Evolutionary conservation across 2,329 filamentous ascomycete genomes (phyloP), one percentile per base, ranked within the genome.

Genomic region (Stenocarpella maydis): DNA sequence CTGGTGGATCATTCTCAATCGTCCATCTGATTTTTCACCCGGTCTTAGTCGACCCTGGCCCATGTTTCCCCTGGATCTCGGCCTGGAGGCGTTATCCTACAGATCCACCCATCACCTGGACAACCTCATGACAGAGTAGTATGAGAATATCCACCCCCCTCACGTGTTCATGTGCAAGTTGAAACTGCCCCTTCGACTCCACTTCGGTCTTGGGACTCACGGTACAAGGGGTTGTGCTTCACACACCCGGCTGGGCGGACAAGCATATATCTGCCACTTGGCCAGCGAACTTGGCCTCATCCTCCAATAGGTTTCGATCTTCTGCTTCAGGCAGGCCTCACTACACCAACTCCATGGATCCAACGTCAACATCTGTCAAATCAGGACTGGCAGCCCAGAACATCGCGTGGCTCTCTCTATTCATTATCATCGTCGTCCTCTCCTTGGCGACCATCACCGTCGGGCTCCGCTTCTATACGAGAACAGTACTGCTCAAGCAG

Each of bases 381-480:
- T 31, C 39, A 9, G 50, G 41, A n/a, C 26, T 55, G 24, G 67
- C 60, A 28, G 31, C 47, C 28, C 43, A 70, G 65, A 54, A 70
- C 12, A 26, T 37, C 28, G 50, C 65, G 5, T 68, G 65, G 65
- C 28, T 70, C 15, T 50, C 50, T 24, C 34, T 70, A 14, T 31
- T 65, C 24, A 61, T 70, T 7, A 12, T 70, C 39, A 58, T 58
- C 50, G 41, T 69, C 9, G 52, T 71, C 26, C 21, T 71, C 12
- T 63, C 54, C 1, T 10, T 71, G 14, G 41, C 70, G n/a, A 53
- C 63, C 17, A 45, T 73, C 47, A 71, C 75, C 4, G 76, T 78
- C 7, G 73, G 70, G 2, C 74, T 79, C 68, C 76, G 78, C 17
- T 72, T 79, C 67, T 79, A 78, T 68, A 78, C 78, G 31, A 75